Conservation (phyloP, 2,329 filamentous ascomycete species). For the Hypoxylon sp. region DNA sequence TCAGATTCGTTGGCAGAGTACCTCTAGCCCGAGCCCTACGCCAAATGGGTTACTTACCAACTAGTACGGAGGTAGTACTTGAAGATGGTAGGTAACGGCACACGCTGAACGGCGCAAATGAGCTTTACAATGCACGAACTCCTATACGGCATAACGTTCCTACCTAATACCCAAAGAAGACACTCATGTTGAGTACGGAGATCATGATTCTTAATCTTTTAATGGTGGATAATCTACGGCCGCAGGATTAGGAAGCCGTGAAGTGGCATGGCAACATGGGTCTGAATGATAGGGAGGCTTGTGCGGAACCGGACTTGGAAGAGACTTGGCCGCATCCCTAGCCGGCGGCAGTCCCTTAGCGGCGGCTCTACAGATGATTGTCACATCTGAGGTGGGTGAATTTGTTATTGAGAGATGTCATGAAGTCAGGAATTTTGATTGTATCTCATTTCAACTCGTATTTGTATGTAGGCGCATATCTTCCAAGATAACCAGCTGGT, state of each 20-base stretch:
- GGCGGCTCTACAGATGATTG: conserved; percentile 43
- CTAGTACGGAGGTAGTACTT: not conserved
- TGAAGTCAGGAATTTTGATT: conserved; percentile 39
- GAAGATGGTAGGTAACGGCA: not conserved
- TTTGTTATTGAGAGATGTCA: conserved; percentile 44
- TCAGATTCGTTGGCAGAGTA: conserved; percentile 12
- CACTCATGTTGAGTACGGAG: conserved; percentile 25
- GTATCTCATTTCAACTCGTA: conserved; percentile 43
- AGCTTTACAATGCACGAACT: conserved; percentile 19
- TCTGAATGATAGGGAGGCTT: conserved; percentile 42
- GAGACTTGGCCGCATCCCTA: conserved; percentile 42
- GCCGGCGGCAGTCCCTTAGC: conserved; percentile 43
- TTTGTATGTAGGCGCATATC: conserved; percentile 32
- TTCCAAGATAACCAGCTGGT: conserved; percentile 31
- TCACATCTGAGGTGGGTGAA: conserved; percentile 41
- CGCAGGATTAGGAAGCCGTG: conserved; percentile 24
- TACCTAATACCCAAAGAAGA: not conserved
- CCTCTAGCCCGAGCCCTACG: conserved; percentile 14
- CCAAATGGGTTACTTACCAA: conserved; percentile 2
- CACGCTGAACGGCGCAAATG: not conserved
- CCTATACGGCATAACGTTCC: conserved; percentile 13
- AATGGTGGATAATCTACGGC: conserved; percentile 45
- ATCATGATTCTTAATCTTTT: conserved; percentile 33
- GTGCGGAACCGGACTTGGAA: conserved; percentile 43
- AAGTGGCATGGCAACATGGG: conserved; percentile 37